Evolutionary conservation across 2,329 filamentous ascomycete genomes (phyloP), one percentile per base, ranked within the genome.

Genomic region (Epichloe glyceriae): DNA sequence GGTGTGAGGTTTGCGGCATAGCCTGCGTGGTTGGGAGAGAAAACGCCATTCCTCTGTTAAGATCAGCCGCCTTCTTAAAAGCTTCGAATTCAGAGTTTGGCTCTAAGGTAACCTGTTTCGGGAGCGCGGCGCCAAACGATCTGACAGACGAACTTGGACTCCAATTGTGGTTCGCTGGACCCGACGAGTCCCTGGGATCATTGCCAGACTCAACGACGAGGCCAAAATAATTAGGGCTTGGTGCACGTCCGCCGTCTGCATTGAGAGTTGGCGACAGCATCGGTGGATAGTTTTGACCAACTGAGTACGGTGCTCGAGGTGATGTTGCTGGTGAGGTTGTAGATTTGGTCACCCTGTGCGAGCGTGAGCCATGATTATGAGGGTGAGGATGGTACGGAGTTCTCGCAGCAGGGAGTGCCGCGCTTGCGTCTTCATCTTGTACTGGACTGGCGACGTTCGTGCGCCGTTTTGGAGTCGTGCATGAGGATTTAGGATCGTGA

Each of bases 141-240:
- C 80, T 81, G 46, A 88, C 76, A 5, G 84, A 83, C 0, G 80
- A 82, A 1, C 82, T 76, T 8, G 85, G 78, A 58, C 83, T 86
- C 85, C 86, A 91, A 65, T 86, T 86, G 56, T 81, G 80, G 51
- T 79, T 79, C 1, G 82, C 75, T 54, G 85, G 73, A 35, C 74
- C 73, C 4, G 75, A 78, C 3, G 83, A 84, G 49, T 83, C 82
- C 54, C 82, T 76, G 22, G 77, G 73, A 54, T 86, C 81, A 50
- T 68, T 73, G 44, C 70, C 67, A 19, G 79, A 65, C 52, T 88
- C 82, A 55, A 87, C 70, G 33, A 82, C 73, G 53, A 94, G 79
- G 51, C 86, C 86, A 64, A 95, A 95, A 67, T 95, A 95, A 64
- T 90, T 94, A 12, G 88, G 87, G 63, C 87, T 91, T 10, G 81